These are phyloP conservation scores for Fraxinus cuspidata DNA, from an alignment of 257 asterid species.

Conservation along the genomic window DNA sequence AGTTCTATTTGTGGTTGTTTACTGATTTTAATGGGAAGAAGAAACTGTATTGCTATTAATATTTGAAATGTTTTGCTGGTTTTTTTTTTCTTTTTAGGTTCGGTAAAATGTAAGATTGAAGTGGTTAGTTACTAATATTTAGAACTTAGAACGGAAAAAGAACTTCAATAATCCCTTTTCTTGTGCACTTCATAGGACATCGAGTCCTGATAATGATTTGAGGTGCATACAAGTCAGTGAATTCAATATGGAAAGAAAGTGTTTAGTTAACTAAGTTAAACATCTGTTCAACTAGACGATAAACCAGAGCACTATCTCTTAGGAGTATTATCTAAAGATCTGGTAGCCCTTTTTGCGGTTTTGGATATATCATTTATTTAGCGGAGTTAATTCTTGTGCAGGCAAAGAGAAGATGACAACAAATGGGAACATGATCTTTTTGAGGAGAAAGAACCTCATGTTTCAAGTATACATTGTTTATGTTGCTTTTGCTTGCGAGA, in stretches of 20 bases:
- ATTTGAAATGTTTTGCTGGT: background rate
- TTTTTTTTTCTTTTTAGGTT: too few relatives aligned
- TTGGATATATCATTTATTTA: conserved; percentile 26
- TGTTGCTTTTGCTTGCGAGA: conserved; percentile 25
- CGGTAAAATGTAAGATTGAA: background rate
- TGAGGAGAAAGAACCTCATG: conserved; percentile 42
- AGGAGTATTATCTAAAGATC: conserved; percentile 31
- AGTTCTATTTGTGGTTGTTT: background rate
- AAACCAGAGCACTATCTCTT: conserved; percentile 30
- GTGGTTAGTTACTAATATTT: background rate
- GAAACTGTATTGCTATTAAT: background rate
- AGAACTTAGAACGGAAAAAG: background rate
- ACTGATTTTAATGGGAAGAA: background rate
- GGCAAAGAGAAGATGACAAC: conserved; percentile 83
- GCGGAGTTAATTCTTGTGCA: conserved; percentile 42
- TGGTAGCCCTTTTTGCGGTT: conserved; percentile 21
- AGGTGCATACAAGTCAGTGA: background rate
- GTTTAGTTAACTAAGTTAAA: conserved; percentile 21
- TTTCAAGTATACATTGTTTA: conserved; percentile 49
- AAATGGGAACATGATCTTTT: conserved; percentile 93
- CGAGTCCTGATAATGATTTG: background rate
- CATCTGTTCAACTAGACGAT: conserved; percentile 30
- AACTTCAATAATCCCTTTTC: background rate
- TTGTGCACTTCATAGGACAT: background rate
- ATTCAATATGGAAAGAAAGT: background rate